These are phyloP conservation scores for Macadamia integrifolia DNA, from an alignment of 164 flowering plant genomes.

Conservation along the genomic window DNA sequence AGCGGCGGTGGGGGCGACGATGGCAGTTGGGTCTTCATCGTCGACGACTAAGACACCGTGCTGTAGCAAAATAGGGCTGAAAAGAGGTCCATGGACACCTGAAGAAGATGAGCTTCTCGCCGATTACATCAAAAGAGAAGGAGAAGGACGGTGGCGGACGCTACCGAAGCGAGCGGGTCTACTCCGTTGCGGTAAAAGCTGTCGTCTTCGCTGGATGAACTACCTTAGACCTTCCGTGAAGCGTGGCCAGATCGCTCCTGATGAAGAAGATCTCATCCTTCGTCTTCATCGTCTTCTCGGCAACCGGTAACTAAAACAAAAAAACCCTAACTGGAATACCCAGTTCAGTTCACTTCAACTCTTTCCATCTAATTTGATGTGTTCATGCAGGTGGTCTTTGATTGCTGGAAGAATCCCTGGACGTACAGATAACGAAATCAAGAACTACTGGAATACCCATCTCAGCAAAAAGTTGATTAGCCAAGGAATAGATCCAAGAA, in stretches of 20 bases:
- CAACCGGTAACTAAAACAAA: background rate
- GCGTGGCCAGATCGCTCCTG: slow-evolving; percentile 5
- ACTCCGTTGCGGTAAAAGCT: slow-evolving; percentile 8
- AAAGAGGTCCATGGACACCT: slow-evolving; percentile 2
- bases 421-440: slow-evolving; percentile 3
- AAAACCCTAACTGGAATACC: background rate
- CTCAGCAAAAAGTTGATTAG: slow-evolving; percentile 46
- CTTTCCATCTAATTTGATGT: background rate
- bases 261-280: slow-evolving; percentile 8
- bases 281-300: slow-evolving; percentile 7
- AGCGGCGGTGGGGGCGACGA: background rate
- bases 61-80: background rate
- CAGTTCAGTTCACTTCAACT: background rate
- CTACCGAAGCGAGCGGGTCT: slow-evolving; percentile 6
- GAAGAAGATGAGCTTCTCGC: slow-evolving; percentile 1
- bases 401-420: slow-evolving; percentile 37
- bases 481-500: slow-evolving; percentile 49
- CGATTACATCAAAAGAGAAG: background rate
- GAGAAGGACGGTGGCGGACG: slow-evolving; percentile 1
- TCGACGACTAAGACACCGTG: slow-evolving; percentile 4
- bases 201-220: slow-evolving; percentile 10
- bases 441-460: slow-evolving; percentile 20
- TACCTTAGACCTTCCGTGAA: slow-evolving; percentile 7
- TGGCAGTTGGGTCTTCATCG: too few species aligned
- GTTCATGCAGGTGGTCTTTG: slow-evolving; percentile 33